Base-by-base conservation (phyloP, 805 yeast genomes). In the Lachancea kluyveri region DNA sequence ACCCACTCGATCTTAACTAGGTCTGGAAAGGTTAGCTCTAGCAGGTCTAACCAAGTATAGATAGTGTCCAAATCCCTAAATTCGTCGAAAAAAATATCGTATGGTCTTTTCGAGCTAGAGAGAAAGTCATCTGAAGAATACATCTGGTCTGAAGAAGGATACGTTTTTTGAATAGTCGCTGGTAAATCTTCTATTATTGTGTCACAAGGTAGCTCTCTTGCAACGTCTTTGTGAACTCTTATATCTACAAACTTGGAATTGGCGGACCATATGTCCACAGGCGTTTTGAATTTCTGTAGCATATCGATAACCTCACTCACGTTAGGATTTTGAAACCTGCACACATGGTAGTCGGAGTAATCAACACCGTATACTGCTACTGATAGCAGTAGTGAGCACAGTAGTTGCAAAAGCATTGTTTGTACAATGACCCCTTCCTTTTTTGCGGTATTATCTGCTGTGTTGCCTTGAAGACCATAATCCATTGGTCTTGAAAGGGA, bases 61-160 rank as follows among this genome's bases (percentile, higher is more conserved):
- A 87, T 78, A 4, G 85, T 70, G 18, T 71, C 70, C 38, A 84
- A 60, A 18, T 80, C 74, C 38, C 88, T 66, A 57, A 75, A 86
- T 30, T 74, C 77, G 39, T 67, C 70, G 55, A 86, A 86, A 52
- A 86, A 86, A 4, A 75, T 40, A 37, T 78, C 83, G 0, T 64
- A 45, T 8, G 49, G 30, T 13, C 43, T 39, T 12, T 39, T 36
- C 17, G 42, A 24, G 13, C 36, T 39, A 3, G 34, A 6, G 26
- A 33, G 21, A 39, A 36, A 22, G 4, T 30, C 37, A 14, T 13
- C 34, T 5, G 9, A 11, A 16, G 7, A n/a, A 14, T 11, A 20
- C 19, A 12, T 18, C 20, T 5, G 14, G 20, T 18, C 15, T 16
- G 10, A 18, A 5, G 24, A 10, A 1, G 84, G 79, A 36, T 58